Percentiles rank a stretch among this genome's conserved stretches.
Conservation (phyloP, 106 monocot species). For the Ottelia alismoides region DNA sequence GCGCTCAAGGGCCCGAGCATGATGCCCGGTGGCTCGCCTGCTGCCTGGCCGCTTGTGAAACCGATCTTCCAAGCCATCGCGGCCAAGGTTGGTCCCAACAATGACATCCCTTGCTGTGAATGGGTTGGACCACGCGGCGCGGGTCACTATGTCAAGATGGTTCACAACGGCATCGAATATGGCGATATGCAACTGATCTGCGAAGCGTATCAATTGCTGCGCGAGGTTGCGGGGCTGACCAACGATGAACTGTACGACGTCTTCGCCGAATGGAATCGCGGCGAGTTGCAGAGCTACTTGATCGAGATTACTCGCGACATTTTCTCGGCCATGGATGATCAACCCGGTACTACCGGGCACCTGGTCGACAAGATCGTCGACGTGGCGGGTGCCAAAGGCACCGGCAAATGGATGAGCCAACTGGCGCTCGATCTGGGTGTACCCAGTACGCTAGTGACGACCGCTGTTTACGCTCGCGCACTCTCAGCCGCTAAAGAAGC, state of each 20-base stretch:
- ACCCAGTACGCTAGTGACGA: no score
- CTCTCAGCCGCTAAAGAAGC: conserved; percentile 18
- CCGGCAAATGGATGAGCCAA: conserved; percentile 22
- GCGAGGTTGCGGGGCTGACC: conserved; percentile 10
- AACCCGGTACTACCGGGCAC: background rate
- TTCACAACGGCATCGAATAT: conserved; percentile 28
- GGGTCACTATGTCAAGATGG: conserved; percentile 29
- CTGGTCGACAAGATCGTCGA: conserved; percentile 25
- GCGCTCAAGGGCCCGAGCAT: conserved; percentile 12
- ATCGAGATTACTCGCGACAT: conserved; percentile 23
- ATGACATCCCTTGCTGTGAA: conserved; percentile 16
- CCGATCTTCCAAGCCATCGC: conserved; percentile 11
- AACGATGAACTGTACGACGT: conserved; percentile 11
- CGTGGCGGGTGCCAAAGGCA: conserved; percentile 23
- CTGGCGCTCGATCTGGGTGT: conserved; percentile 20
- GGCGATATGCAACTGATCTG: conserved; percentile 28
- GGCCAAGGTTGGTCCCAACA: conserved; percentile 19
- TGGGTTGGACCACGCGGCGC: conserved; percentile 18
- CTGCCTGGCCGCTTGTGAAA: conserved; percentile 11
- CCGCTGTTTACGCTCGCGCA: no score
- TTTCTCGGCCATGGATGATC: conserved; percentile 14
- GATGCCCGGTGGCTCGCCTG: conserved; percentile 19
- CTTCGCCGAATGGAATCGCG: conserved; percentile 19
- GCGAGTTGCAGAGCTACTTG: conserved; percentile 20
- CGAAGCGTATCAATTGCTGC: conserved; percentile 22